Evolutionary conservation across 2,329 filamentous ascomycete species (phyloP), one percentile per base, ranked within the genome.

Genomic region (Exophiala sp.): DNA sequence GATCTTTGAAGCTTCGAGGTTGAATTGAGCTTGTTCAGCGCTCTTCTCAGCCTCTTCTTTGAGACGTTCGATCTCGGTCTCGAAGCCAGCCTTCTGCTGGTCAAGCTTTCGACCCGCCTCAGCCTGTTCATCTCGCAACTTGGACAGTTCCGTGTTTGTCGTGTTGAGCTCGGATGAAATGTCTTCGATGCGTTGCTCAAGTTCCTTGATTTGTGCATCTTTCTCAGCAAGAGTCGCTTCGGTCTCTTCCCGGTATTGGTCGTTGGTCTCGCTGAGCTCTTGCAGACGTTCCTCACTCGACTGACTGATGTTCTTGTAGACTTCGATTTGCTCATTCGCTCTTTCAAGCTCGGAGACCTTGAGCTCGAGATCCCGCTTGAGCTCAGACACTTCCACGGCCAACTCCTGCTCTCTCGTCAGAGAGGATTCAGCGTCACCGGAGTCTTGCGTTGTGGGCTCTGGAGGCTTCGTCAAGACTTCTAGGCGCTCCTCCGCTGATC

Each of bases 1-100:
- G 0, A 89, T 86, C 58, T 94, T 91, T 39, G 97, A 82, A 65
- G 97, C 91, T 64, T 95, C 88, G 67, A 95, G 89, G 67, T 96
- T 88, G 67, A 88, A 90, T 61, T 89, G 85, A 32, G 89, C 85
- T 46, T 91, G 86, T 57, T 90, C 87, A 56, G 84, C 79, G 68
- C 92, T 86, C 49, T 88, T 83, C 61, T 91, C 88, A 54, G 87
- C 87, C 62, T 95, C 88, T 44, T 95, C 90, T 68, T 89, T 94
- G 24, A 97, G 76, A 33, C 89, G 83, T 18, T 81, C 77, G 49
- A 96, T 84, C 65, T 97, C 90, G 8, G 86, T 79, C 64, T 95
- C 87, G 5, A 94, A 78, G 14, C 82, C 81, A 4, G 82, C 76
- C 74, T 92, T 95, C 69, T 96, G 90, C 53, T 96, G 90, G 54